Conservation (phyloP, 192 early-diverging fungal species). For the Dissophora ornata region DNA sequence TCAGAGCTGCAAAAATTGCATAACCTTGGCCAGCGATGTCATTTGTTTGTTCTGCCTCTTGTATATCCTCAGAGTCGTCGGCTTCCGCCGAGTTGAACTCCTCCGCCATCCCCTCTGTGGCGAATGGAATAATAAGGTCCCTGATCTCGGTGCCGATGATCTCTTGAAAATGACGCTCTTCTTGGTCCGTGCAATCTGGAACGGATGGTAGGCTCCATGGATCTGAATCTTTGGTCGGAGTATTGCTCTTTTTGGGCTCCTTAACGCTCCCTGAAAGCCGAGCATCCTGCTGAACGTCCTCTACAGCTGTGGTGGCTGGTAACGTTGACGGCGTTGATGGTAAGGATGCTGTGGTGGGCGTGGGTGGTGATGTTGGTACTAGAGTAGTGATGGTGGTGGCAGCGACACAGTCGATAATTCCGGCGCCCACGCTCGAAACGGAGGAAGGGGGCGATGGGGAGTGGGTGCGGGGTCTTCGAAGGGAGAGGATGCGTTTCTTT, state of each 20-base stretch:
- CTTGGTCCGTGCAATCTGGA: slow-evolving; percentile 14
- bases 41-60: slow-evolving; percentile 13
- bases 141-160: not conserved
- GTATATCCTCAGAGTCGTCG: too few relatives aligned
- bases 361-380: not conserved
- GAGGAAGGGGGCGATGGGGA: not conserved
- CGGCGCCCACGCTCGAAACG: not conserved
- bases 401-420: not conserved
- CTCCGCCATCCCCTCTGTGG: not conserved
- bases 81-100: not conserved
- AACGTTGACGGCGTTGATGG: not conserved
- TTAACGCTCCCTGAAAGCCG: not conserved
- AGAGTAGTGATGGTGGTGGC: too few relatives aligned
- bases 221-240: not conserved
- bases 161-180: slow-evolving; percentile 25
- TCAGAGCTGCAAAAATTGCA: slow-evolving; percentile 23
- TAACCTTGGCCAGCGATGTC: slow-evolving; percentile 8
- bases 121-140: not conserved
- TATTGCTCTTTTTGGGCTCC: not conserved
- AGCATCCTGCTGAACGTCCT: not conserved
- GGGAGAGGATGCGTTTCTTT: slow-evolving; percentile 25
- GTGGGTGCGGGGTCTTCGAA: slow-evolving; percentile 19
- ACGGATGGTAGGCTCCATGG: not conserved
- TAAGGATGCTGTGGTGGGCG: not conserved
- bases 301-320: not conserved